phyloP scores from a whole-genome alignment of 1,284 basidiomycete species.

The Schizophyllum amplum region DNA sequence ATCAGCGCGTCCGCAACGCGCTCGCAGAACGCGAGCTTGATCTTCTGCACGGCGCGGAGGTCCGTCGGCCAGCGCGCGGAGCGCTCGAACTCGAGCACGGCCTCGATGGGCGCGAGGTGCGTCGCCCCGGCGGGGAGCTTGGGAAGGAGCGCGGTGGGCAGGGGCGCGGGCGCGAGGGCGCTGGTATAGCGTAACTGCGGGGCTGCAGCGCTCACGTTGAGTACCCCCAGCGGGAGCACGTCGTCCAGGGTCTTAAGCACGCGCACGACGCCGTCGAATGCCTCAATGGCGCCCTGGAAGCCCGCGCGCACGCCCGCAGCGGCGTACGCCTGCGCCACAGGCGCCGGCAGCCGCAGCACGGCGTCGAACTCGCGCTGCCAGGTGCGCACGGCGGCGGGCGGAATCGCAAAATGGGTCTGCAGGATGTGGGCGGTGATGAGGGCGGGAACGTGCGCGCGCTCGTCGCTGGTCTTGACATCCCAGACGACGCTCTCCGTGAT shows the following conservation, averaged over 20 bases:
- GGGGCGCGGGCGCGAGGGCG: constrained; percentile 66
- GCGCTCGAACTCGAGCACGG: constrained; percentile 83
- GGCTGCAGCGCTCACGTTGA: constrained; percentile 70
- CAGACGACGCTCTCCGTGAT: constrained; percentile 95
- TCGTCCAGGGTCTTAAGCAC: constrained; percentile 72
- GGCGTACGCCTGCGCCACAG: constrained; percentile 41
- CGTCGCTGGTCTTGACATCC: constrained; percentile 69
- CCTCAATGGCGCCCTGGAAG: constrained; percentile 71
- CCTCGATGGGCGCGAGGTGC: constrained; percentile 62
- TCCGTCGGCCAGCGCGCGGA: constrained; percentile 96
- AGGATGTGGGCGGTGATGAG: constrained; percentile 75
- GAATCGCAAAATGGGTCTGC: constrained; percentile 64
- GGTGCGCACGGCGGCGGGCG: constrained; percentile 39
- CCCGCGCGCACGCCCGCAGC: constrained; percentile 44
- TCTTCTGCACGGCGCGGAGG: constrained; percentile 85
- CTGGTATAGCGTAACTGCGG: constrained; percentile 79
- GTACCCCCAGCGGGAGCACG: constrained; percentile 75
- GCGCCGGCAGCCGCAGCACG: constrained; percentile 59
- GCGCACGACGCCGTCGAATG: constrained; percentile 79
- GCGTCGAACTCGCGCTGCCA: constrained; percentile 62
- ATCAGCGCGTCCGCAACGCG: constrained; percentile 61
- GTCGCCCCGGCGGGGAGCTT: constrained; percentile 49
- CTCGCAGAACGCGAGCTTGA: constrained; percentile 92
- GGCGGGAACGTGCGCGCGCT: constrained; percentile 72
- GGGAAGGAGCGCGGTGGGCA: constrained; percentile 35